Evolutionary conservation across 2,329 filamentous ascomycete species (phyloP), one percentile per base, ranked within the genome.

Genomic region (Scedosporium boydii): DNA sequence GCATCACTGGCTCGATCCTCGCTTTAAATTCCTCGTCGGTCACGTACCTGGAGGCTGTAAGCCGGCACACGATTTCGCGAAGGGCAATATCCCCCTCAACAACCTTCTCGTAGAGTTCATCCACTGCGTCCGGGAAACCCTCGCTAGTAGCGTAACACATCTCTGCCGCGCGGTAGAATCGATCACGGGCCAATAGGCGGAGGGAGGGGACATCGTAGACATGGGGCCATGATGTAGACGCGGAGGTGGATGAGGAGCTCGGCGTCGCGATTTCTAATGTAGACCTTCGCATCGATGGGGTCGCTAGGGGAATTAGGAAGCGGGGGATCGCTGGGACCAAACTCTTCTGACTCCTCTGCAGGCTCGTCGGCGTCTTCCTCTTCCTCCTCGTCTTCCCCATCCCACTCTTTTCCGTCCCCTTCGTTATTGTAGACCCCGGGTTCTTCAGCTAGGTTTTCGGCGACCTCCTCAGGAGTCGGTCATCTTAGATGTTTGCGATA

Each of bases 181-280:
- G 67, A 14, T 72, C 63, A 6, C 67, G 65, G 1, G 73, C 68
- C 0, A 74, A 44, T 0, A 71, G 65, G 63, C 67, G 68, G 1
- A 76, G 71, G 0, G 70, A 64, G 1, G 69, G 66, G 2, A 75
- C 70, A n/a, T 72, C 66, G 64, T 70, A 76, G 63, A 73, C 74
- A 64, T 74, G 70, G 3, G 3, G 74, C 75, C 62, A 75, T 71
- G 55, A 70, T 63, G 67, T 74, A 77, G 16, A 74, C 64, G 0
- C 65, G 63, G 4, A 71, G 63, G 9, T 66, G 69, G 2, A 66
- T 18, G 14, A 44, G n/a, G 27, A 58, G 14, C 14, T 58, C 27
- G 4, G 14, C 29, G 26, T 41, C 10, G 34, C 0, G 9, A 12
- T 38, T 10, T 9, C 34, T 38, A 38, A 38, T 38, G 34, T 38